A percentile compares a stretch with the other conserved stretches of the same genome.
Evolutionary conservation across 2,329 filamentous ascomycete species (phyloP).

Genomic region (Aspergillus sp.): DNA sequence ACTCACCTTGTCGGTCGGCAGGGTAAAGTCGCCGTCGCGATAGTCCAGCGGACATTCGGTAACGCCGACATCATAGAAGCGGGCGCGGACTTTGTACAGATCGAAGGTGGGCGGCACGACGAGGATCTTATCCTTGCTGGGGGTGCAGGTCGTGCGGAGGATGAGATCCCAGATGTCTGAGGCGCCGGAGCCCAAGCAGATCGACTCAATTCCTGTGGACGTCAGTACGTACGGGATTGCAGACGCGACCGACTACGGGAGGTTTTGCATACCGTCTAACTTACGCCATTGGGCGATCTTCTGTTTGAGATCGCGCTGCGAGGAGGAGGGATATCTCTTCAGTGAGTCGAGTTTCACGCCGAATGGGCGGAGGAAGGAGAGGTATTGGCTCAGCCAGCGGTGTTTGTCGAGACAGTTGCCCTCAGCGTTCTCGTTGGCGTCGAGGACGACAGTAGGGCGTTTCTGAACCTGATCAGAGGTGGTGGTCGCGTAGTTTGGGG

Average conservation of each 20-base stretch:
- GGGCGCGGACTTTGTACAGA: not conserved
- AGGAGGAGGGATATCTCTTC: not conserved
- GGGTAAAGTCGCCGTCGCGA: not conserved
- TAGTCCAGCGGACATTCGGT: not conserved
- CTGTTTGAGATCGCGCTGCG: not conserved
- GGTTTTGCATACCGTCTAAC: not conserved
- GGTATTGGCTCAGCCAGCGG: not conserved
- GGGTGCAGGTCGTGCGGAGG: not conserved
- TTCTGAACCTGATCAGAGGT: not conserved
- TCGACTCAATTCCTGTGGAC: not conserved
- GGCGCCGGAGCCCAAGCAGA: not conserved
- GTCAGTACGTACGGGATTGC: too few relatives aligned
- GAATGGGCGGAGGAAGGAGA: not conserved
- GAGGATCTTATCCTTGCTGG: not conserved
- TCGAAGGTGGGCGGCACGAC: not conserved
- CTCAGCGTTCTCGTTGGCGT: not conserved
- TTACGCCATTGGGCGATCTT: not conserved
- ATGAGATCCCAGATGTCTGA: not conserved
- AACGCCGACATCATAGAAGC: not conserved
- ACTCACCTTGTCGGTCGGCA: not conserved
- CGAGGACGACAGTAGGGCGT: not conserved
- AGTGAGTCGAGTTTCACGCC: not conserved
- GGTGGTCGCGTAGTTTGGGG: not conserved
- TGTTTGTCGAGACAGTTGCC: not conserved
- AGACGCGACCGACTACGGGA: too few relatives aligned